A percentile compares a stretch with the other conserved stretches of the same genome.
Conservation (phyloP, 2,329 filamentous ascomycete species). For the Dothideomycetes sp. region DNA sequence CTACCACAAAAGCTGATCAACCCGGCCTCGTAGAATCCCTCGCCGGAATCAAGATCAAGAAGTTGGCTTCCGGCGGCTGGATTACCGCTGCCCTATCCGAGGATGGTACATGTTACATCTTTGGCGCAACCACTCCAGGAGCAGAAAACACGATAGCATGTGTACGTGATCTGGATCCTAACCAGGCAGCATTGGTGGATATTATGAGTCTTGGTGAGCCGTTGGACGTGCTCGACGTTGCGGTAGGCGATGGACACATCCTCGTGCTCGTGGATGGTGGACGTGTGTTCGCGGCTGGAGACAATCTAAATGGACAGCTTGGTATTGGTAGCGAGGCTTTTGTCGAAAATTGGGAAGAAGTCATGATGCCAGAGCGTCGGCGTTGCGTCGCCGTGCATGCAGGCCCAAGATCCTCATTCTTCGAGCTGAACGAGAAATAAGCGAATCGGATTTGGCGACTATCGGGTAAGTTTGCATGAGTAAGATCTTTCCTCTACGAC, state of each 20-base stretch:
- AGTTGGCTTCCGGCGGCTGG: conserved; percentile 48
- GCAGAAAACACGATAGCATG: conserved; percentile 17
- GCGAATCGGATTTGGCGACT: background rate
- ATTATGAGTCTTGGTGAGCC: conserved; percentile 32
- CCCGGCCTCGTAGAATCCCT: conserved; percentile 44
- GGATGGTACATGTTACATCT: conserved; percentile 51
- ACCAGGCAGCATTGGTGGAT: conserved; percentile 23
- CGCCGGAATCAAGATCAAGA: conserved; percentile 43
- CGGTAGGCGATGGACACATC: conserved; percentile 51
- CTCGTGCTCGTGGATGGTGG: conserved; percentile 44
- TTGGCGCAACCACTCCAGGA: conserved; percentile 39
- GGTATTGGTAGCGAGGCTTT: conserved; percentile 30
- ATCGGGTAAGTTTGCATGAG: too few species aligned
- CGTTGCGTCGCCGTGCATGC: background rate
- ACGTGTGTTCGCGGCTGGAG: conserved; percentile 47
- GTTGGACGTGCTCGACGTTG: conserved; percentile 46
- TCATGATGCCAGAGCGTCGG: conserved; percentile 9
- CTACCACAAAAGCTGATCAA: conserved; percentile 34
- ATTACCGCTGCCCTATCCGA: conserved; percentile 49
- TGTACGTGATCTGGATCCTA: conserved; percentile 18
- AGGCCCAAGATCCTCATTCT: conserved; percentile 7
- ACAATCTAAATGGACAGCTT: conserved; percentile 52
- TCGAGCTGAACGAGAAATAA: background rate
- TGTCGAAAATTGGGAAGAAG: conserved; percentile 21
- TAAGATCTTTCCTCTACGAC: too few species aligned